Evolutionary conservation across 2,329 filamentous ascomycete genomes (phyloP).

Genomic region (Talaromyces sp.): DNA sequence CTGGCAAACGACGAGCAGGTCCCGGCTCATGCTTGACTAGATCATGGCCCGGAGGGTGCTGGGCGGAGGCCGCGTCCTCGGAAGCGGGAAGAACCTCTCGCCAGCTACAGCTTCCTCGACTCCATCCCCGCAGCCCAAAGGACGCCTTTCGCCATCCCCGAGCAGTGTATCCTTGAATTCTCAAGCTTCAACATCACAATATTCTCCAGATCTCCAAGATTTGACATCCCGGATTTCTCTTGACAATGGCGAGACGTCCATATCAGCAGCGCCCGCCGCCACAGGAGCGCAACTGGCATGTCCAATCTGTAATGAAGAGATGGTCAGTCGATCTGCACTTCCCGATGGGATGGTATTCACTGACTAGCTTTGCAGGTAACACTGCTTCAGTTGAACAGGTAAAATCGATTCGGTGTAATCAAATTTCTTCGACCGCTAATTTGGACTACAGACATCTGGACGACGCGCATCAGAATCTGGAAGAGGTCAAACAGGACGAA

Average conservation of each 20-base stretch:
- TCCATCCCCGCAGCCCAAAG: conserved; percentile 39
- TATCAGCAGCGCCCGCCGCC: conserved; percentile 49
- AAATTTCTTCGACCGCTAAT: conserved; percentile 23
- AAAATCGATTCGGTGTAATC: conserved; percentile 22
- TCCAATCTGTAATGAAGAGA: conserved; percentile 97
- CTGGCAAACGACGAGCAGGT: neutral
- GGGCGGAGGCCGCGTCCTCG: conserved; percentile 86
- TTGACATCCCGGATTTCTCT: conserved; percentile 76
- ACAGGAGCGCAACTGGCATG: conserved; percentile 71
- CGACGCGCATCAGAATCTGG: conserved; percentile 83
- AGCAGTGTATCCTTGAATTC: conserved; percentile 78
- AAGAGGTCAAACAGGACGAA: conserved; percentile 84
- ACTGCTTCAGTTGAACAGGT: conserved; percentile 83
- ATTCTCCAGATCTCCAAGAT: conserved; percentile 71
- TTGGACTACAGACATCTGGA: conserved; percentile 64
- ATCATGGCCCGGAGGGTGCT: conserved; percentile 80
- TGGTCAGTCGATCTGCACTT: conserved; percentile 58
- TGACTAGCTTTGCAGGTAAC: conserved; percentile 63
- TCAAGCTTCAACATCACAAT: conserved; percentile 66
- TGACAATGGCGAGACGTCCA: conserved; percentile 53
- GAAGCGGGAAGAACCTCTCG: conserved; percentile 77
- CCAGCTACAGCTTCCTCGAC: conserved; percentile 54
- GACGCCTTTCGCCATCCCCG: conserved; percentile 56
- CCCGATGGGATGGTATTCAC: neutral
- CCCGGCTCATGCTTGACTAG: conserved; percentile 35